Evolutionary conservation across 2,329 filamentous ascomycete species (phyloP).

Genomic region (Xylariales sp.): DNA sequence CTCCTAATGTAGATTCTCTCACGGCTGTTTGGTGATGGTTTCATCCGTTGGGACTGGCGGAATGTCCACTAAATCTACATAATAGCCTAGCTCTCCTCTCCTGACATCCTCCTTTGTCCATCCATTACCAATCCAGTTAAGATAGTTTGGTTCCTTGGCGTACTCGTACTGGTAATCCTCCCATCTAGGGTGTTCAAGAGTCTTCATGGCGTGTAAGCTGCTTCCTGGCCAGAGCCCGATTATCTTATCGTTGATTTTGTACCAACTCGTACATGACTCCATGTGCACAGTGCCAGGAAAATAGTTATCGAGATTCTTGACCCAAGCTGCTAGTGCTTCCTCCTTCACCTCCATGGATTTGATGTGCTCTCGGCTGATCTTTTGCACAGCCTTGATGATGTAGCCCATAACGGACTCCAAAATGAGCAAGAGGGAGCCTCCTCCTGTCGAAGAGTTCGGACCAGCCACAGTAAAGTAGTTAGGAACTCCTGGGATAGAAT

Average conservation of each 20-base stretch:
- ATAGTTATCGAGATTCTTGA: neutral
- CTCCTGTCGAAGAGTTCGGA: neutral
- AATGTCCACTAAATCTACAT: neutral
- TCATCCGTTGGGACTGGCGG: neutral
- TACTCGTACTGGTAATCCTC: neutral
- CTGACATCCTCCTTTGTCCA: neutral
- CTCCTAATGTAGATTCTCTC: neutral
- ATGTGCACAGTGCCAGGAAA: neutral
- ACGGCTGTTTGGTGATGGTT: neutral
- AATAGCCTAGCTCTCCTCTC: constrained; percentile 1
- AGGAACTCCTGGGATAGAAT: neutral
- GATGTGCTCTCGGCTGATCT: neutral
- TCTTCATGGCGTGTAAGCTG: constrained; percentile 1
- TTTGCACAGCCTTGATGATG: neutral
- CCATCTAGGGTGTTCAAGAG: neutral
- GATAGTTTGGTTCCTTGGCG: neutral
- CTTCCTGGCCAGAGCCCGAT: constrained; percentile 1
- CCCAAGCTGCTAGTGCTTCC: neutral
- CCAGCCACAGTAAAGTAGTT: constrained; percentile 1
- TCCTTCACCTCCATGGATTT: constrained; percentile 1
- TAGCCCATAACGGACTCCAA: neutral
- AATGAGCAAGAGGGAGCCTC: neutral
- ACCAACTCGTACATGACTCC: neutral
- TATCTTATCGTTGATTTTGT: neutral
- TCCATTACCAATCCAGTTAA: neutral